Conservation (phyloP, 495 filamentous ascomycete species). For the Mytilinidion resinicola region DNA sequence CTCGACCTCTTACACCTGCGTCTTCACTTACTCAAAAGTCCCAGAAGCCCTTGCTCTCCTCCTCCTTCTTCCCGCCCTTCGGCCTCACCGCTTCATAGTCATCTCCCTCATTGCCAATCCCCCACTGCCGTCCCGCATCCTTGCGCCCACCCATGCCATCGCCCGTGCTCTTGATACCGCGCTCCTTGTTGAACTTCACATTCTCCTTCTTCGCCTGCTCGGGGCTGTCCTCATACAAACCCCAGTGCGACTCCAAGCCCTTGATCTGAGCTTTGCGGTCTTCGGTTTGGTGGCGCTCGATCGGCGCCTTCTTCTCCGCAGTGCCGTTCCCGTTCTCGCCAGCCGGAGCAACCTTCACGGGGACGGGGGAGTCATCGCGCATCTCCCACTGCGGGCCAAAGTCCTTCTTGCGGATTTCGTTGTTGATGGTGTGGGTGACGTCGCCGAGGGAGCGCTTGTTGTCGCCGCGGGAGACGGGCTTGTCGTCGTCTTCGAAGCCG, state of each 20-base stretch:
- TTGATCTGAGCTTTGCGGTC: constrained; percentile 24
- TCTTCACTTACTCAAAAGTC: constrained; percentile 42
- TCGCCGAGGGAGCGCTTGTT: constrained; percentile 47
- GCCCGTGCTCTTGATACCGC: constrained; percentile 52
- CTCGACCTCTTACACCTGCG: background rate
- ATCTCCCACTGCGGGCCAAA: constrained; percentile 68
- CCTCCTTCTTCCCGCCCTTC: constrained; percentile 37
- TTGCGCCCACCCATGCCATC: constrained; percentile 72
- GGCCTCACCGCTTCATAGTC: constrained; percentile 36
- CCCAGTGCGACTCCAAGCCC: constrained; percentile 23
- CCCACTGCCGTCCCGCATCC: constrained; percentile 54
- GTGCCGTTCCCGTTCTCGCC: constrained; percentile 32
- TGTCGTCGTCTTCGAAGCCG: constrained; percentile 35
- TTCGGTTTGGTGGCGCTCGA: constrained; percentile 1
- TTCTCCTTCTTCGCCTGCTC: constrained; percentile 31
- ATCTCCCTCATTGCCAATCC: constrained; percentile 52
- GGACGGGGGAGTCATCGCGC: constrained; percentile 54
- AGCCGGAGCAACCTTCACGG: constrained; percentile 8
- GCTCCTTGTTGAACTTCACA: constrained; percentile 27
- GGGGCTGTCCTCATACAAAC: constrained; percentile 56
- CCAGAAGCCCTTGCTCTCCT: constrained; percentile 39
- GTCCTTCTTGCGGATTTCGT: constrained; percentile 60
- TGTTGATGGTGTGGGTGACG: constrained; percentile 61
- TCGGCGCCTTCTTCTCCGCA: constrained; percentile 33
- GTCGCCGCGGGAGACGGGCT: constrained; percentile 30